These are phyloP conservation scores for Wickerhamomyces silvicola DNA, from an alignment of 805 yeast genomes.

Conservation along the genomic window DNA sequence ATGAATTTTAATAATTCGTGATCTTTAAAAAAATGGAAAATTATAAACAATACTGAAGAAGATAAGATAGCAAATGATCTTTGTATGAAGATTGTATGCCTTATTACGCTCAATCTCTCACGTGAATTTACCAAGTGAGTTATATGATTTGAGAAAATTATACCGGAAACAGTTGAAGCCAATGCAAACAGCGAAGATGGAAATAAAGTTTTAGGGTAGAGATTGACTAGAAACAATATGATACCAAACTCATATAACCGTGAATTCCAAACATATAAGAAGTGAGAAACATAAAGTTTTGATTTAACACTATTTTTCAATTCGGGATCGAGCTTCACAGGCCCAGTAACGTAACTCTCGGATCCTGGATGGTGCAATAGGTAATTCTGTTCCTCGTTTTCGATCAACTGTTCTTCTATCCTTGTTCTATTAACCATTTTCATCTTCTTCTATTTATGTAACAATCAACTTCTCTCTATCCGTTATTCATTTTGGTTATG, in stretches of 20 bases:
- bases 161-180: conserved; percentile 22
- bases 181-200: conserved; percentile 32
- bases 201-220: conserved; percentile 28
- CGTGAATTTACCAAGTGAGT: conserved; percentile 26
- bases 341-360: no score
- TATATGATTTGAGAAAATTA: conserved; percentile 21
- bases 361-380: no score
- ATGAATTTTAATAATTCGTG: conserved; percentile 5
- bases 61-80: conserved; percentile 16
- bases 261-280: conserved; percentile 32
- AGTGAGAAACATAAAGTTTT: conserved; percentile 26
- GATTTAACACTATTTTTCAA: conserved; percentile 2
- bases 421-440: no score
- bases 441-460: no score
- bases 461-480: no score
- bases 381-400: no score
- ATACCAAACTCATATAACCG: conserved; percentile 34
- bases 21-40: conserved; percentile 8
- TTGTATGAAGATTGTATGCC: conserved; percentile 26
- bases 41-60: conserved; percentile 6
- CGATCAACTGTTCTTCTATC: no score
- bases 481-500: no score
- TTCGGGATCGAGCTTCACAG: no score
- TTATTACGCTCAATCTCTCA: conserved; percentile 25
- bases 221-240: conserved; percentile 26